Evolutionary conservation across 306 rosid species (phyloP).

Genomic region (Trifolium repens): DNA sequence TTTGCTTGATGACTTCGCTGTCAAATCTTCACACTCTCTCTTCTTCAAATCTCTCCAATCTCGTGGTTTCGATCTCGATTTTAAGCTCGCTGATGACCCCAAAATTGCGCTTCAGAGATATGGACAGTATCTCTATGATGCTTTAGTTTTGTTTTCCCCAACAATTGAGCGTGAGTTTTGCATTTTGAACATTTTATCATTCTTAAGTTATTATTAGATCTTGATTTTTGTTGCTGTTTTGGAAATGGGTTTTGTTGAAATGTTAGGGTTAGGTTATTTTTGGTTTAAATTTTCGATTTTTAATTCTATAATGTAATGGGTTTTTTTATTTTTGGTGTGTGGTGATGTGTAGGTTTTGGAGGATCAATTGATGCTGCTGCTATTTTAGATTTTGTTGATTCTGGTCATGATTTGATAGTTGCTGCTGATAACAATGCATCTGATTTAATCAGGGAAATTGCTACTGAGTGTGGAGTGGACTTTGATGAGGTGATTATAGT

Average conservation of each 20-base stretch:
- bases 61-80: constrained; percentile 89
- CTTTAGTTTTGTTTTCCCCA: constrained; percentile 78
- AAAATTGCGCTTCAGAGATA: constrained; percentile 78
- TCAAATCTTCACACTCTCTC: constrained; percentile 86
- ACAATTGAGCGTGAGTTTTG: constrained; percentile 73
- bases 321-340: background rate
- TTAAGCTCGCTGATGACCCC: constrained; percentile 94
- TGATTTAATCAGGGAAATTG: constrained; percentile 82
- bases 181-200: background rate
- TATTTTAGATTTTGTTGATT: constrained; percentile 88
- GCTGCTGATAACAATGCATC: constrained; percentile 81
- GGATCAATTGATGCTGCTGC: constrained; percentile 85
- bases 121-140: constrained; percentile 88
- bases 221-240: constrained; percentile 12
- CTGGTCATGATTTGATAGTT: constrained; percentile 92
- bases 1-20: constrained; percentile 80
- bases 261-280: background rate
- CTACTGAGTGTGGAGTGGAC: constrained; percentile 90
- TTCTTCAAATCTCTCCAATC: constrained; percentile 84
- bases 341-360: constrained; percentile 70
- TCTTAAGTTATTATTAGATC: constrained; percentile 27
- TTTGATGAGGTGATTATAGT: constrained; percentile 81
- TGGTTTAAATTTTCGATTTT: constrained; percentile 13
- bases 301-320: background rate
- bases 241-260: background rate